phyloP scores from a whole-genome alignment of 805 yeast genomes.

The Cyberlindnera xylosilytica region DNA sequence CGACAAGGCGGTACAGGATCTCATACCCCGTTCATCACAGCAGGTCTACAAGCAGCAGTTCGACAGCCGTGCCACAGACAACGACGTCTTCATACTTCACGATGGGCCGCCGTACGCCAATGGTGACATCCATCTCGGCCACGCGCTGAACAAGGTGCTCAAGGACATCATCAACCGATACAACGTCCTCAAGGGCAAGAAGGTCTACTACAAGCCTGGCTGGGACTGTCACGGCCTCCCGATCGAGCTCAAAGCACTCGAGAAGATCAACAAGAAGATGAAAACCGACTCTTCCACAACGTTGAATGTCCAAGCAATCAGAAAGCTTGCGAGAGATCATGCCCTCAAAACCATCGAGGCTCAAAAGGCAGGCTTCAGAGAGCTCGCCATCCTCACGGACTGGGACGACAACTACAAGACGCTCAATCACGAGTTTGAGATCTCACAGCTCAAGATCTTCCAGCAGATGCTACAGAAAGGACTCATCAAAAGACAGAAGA shows the following conservation, averaged over 20 bases:
- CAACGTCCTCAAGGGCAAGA: constrained; percentile 58
- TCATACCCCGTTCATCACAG: constrained; percentile 52
- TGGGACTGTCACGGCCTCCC: constrained; percentile 99
- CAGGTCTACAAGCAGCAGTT: constrained; percentile 66
- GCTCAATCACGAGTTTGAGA: constrained; percentile 65
- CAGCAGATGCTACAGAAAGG: constrained; percentile 59
- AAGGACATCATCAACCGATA: constrained; percentile 83
- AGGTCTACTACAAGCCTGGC: constrained; percentile 79
- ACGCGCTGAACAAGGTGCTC: constrained; percentile 82
- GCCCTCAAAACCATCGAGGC: constrained; percentile 63
- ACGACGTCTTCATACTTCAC: constrained; percentile 63
- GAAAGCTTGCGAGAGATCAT: constrained; percentile 63
- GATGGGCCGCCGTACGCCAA: constrained; percentile 99
- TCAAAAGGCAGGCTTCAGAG: constrained; percentile 63
- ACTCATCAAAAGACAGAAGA: constrained; percentile 76
- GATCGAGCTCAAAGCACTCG: constrained; percentile 83
- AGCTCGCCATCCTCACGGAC: constrained; percentile 80
- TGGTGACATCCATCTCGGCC: constrained; percentile 90
- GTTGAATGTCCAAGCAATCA: constrained; percentile 48
- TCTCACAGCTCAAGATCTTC: constrained; percentile 71
- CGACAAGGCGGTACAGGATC: constrained; percentile 38
- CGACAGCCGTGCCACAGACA: constrained; percentile 26
- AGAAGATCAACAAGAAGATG: constrained; percentile 35
- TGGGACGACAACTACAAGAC: constrained; percentile 76
- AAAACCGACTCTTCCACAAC: constrained; percentile 33